Base-by-base conservation (phyloP, 202 grass and related monocot genomes). In the Setaria viridis region DNA sequence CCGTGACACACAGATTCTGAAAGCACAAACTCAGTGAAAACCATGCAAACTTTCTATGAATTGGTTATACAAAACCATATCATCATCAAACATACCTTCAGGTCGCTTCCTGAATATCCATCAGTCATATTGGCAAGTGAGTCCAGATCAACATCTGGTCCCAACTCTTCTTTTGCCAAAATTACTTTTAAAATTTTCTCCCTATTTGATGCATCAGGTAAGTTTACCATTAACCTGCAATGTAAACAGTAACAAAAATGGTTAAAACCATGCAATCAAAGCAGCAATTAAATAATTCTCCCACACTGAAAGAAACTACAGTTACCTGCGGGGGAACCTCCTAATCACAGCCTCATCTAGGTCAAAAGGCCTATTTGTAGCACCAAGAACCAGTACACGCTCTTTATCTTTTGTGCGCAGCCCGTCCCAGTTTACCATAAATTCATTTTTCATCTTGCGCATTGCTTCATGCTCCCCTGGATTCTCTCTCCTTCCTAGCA, bases 391-490 rank as follows among this genome's bases (percentile, higher is more conserved):
- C 80, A 99, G 87, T 76, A 99, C 94, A 62, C 97, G 91, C 70
- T 99, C 97, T 80, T 91, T 96, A 89, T 94, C 97, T 90, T 99
- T 99, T 65, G 97, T 99, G 46, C 97, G 94, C 64, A 99, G 62
- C 13, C 97, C 97, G 78, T 99, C 97, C 97, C 97, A 99, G 67
- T 96, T 96, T 62, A 99, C 92, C 97, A 99, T 99, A 81, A 99
- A 99, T 85, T 99, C 97, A 80, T 99, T 99, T 87, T 99, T 99
- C 97, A 99, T 99, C 89, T 99, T 99, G 37, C 97, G 91, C 97
- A 99, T 99, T 9, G 97, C 97, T 92, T 99, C 97, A 83, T 99
- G 97, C 85, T 99, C 97, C 70, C 94, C 94, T 16, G 97, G 97
- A 89, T 99, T 99, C 77, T 99, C 97, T 86, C 97, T 96, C 90